These are phyloP conservation scores for Acer yangbiense DNA, from an alignment of 345 rosid genomes.

Conservation along the genomic window DNA sequence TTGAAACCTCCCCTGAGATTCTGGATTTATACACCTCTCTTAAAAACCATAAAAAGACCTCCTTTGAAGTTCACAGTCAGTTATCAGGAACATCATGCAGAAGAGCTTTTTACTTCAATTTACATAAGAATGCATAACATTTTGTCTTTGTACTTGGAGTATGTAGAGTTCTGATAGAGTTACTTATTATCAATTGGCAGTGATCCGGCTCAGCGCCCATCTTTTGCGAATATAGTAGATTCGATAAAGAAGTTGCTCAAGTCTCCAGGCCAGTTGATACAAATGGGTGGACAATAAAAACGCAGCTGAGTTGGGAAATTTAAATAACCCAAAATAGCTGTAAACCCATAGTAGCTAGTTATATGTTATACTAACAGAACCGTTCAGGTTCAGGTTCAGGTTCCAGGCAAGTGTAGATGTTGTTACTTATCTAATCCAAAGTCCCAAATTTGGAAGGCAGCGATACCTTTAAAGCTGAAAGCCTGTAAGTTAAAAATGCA, in stretches of 20 bases:
- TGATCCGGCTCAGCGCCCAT: slow-evolving; percentile 76
- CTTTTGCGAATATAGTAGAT: slow-evolving; percentile 63
- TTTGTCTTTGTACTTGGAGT: too few species aligned
- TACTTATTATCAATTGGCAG: slow-evolving; percentile 31
- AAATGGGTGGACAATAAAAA: slow-evolving; percentile 45
- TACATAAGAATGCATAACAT: background rate
- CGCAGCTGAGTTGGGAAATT: background rate
- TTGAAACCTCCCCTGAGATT: background rate
- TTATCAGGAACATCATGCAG: background rate
- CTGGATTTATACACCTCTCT: background rate
- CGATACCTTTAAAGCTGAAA: background rate
- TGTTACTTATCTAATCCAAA: slow-evolving; percentile 24
- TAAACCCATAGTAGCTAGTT: background rate
- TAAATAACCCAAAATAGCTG: slow-evolving; percentile 6
- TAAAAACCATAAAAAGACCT: background rate
- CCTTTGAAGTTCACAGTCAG: background rate
- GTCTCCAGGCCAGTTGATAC: slow-evolving; percentile 66
- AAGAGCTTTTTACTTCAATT: too few species aligned
- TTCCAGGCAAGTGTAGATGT: slow-evolving; percentile 35
- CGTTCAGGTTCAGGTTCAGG: background rate
- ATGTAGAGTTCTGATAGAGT: background rate
- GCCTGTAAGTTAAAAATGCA: slow-evolving; percentile 7
- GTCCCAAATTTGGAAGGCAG: slow-evolving; percentile 16
- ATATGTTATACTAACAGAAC: slow-evolving; percentile 19
- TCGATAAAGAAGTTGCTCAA: slow-evolving; percentile 79